Evolutionary conservation across 1,139 yeast genomes (phyloP).

Genomic region (Keqinozyma sinolaborantium): DNA sequence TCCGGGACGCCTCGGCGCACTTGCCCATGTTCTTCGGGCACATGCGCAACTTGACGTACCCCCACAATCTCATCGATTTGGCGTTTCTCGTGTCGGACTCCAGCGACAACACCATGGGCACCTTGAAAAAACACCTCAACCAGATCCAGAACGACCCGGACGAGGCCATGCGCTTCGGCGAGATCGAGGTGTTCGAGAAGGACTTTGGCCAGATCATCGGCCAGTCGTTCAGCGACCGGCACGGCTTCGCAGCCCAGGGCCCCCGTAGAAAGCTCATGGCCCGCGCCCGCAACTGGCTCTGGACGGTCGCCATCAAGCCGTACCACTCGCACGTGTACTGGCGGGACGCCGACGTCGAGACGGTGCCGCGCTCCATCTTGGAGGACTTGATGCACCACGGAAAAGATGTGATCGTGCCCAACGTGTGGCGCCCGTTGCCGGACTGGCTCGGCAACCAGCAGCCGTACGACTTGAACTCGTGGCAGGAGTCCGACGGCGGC

Average conservation of each 20-base stretch:
- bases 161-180: constrained; percentile 45
- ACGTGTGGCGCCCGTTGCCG: constrained; percentile 90
- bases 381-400: constrained; percentile 55
- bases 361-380: constrained; percentile 47
- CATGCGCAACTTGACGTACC: constrained; percentile 54
- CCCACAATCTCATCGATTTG: constrained; percentile 53
- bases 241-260: constrained; percentile 54
- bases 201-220: constrained; percentile 53
- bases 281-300: constrained; percentile 52
- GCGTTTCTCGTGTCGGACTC: constrained; percentile 59
- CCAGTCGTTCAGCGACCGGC: constrained; percentile 50
- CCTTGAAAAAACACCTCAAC: constrained; percentile 36
- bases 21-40: constrained; percentile 60
- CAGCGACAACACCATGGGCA: constrained; percentile 55
- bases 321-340: constrained; percentile 53
- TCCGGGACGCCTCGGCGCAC: constrained; percentile 61
- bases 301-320: constrained; percentile 50
- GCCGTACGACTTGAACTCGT: constrained; percentile 85
- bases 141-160: constrained; percentile 44
- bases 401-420: constrained; percentile 64
- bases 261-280: constrained; percentile 54
- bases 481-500: constrained; percentile 89
- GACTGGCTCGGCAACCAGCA: constrained; percentile 88
- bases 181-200: constrained; percentile 52
- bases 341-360: constrained; percentile 56